phyloP scores from a whole-genome alignment of 768 basidiomycete species.

The Scleroderma bovista region DNA sequence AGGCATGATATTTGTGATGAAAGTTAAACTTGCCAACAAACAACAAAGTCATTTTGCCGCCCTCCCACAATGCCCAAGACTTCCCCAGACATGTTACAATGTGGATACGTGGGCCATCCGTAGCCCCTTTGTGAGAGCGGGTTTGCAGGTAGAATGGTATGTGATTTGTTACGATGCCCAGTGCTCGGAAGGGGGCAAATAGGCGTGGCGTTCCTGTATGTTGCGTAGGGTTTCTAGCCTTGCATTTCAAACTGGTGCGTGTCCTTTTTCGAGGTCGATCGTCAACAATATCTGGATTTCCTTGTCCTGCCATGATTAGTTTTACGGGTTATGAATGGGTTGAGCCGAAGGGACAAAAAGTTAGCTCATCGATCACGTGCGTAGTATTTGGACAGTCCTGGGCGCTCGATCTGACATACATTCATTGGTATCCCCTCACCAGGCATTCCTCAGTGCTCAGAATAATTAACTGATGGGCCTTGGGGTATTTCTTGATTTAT shows the following conservation, averaged over 20 bases:
- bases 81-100: constrained; percentile 83
- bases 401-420: too few species aligned
- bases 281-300: constrained; percentile 10
- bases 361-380: too few species aligned
- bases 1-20: not conserved
- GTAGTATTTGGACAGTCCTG: too few species aligned
- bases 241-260: constrained; percentile 8
- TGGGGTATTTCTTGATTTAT: too few species aligned
- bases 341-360: too few species aligned
- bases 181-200: constrained; percentile 91
- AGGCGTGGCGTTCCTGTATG: constrained; percentile 34
- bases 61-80: constrained; percentile 96
- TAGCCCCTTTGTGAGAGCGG: constrained; percentile 76
- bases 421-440: too few species aligned
- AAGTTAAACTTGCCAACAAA: constrained; percentile 73
- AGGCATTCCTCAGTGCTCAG: too few species aligned
- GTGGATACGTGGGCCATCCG: constrained; percentile 77
- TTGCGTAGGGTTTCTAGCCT: constrained; percentile 1
- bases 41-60: constrained; percentile 83
- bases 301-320: constrained; percentile 14
- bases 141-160: constrained; percentile 87
- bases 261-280: constrained; percentile 23
- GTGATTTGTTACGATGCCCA: constrained; percentile 91
- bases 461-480: too few species aligned
- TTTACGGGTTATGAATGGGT: too few species aligned